These are phyloP conservation scores for Byssothecium circinans DNA, from an alignment of 2,329 filamentous ascomycete genomes.

Conservation along the genomic window DNA sequence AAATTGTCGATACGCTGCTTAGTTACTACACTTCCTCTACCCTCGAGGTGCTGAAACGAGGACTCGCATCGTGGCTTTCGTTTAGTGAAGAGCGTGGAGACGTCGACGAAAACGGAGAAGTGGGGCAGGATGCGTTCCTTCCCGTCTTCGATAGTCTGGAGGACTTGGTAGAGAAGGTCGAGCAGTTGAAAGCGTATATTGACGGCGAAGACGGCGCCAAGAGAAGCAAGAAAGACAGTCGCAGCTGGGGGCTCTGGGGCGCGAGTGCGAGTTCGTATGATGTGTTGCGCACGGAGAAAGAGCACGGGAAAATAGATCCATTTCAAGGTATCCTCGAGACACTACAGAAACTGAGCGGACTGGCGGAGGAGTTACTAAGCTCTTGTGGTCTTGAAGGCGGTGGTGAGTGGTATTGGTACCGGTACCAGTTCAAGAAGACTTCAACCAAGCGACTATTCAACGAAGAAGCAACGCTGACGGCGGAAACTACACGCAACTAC, in stretches of 20 bases:
- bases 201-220: neutral
- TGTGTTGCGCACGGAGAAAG: neutral
- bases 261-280: neutral
- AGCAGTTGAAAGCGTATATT: neutral
- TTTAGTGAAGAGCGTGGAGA: neutral
- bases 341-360: neutral
- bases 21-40: neutral
- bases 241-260: neutral
- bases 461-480: neutral
- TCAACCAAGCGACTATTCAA: neutral
- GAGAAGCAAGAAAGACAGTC: neutral
- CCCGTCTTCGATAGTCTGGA: neutral
- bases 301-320: neutral
- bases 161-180: too few species aligned
- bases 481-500: too few species aligned
- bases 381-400: neutral
- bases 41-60: neutral
- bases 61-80: conserved; percentile 1
- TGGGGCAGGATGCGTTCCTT: neutral
- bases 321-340: neutral
- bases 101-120: neutral
- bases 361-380: neutral
- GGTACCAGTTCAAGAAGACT: too few species aligned
- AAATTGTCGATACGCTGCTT: neutral
- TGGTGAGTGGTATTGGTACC: neutral